Evolutionary conservation across 257 asterid species (phyloP).

Genomic region (Perilla frutescens): DNA sequence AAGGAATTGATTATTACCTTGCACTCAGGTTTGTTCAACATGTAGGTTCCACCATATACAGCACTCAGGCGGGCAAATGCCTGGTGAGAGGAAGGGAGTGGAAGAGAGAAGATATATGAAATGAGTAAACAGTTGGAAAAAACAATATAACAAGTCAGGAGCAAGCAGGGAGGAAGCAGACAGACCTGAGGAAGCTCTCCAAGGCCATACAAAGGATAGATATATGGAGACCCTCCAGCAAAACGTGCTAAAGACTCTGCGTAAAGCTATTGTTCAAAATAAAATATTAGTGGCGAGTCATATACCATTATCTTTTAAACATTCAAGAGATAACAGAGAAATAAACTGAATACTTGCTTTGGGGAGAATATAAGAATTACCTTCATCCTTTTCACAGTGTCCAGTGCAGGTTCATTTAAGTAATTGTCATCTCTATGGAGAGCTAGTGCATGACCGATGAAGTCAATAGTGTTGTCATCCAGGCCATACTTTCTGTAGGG

Average conservation of each 20-base stretch:
- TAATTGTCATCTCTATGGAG: conserved; percentile 90
- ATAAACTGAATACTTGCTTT: conserved; percentile 10
- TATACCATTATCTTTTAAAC: conserved; percentile 26
- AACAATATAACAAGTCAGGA: conserved; percentile 1
- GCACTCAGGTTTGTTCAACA: conserved; percentile 96
- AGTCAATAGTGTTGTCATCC: conserved; percentile 92
- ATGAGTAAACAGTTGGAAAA: background rate
- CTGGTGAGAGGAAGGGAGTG: conserved; percentile 40
- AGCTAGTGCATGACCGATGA: conserved; percentile 89
- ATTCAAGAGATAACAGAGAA: conserved; percentile 2
- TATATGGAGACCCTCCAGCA: conserved; percentile 98
- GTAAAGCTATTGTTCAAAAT: conserved; percentile 64
- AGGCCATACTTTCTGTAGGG: conserved; percentile 84
- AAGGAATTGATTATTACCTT: conserved; percentile 54
- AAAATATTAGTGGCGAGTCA: conserved; percentile 30
- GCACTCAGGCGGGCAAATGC: conserved; percentile 99
- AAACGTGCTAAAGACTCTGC: conserved; percentile 91
- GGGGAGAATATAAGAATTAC: conserved; percentile 42
- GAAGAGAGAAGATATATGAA: background rate
- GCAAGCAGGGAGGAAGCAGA: conserved; percentile 9
- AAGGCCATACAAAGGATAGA: conserved; percentile 92
- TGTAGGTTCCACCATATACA: conserved; percentile 98
- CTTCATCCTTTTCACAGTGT: conserved; percentile 90
- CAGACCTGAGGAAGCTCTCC: conserved; percentile 99
- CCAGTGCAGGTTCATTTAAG: conserved; percentile 87